These are phyloP conservation scores for Barnettozyma wickerhamii DNA, from an alignment of 805 yeast genomes.

Conservation along the genomic window DNA sequence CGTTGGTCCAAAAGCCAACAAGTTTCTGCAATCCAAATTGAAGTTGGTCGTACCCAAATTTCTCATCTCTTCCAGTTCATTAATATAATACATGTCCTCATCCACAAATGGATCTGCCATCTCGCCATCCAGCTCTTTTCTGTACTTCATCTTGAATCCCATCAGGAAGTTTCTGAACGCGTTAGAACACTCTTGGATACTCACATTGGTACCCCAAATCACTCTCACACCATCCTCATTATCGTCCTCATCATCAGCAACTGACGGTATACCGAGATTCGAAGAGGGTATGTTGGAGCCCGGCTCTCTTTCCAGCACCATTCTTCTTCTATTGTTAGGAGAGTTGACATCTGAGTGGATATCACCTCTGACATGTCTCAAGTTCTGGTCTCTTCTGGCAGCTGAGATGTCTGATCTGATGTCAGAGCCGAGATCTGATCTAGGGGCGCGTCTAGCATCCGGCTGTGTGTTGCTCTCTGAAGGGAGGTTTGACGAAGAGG, in stretches of 20 bases:
- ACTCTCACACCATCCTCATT: conserved; percentile 78
- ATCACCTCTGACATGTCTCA: conserved; percentile 68
- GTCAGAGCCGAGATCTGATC: conserved; percentile 33
- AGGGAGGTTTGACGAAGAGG: conserved; percentile 30
- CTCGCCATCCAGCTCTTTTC: conserved; percentile 44
- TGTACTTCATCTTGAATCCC: conserved; percentile 74
- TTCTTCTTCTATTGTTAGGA: conserved; percentile 57
- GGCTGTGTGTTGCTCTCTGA: conserved; percentile 23
- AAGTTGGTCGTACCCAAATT: conserved; percentile 76
- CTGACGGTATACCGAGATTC: conserved; percentile 17
- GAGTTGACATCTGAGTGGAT: conserved; percentile 68
- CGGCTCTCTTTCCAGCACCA: conserved; percentile 41
- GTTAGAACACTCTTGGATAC: conserved; percentile 81
- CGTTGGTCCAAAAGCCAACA: conserved; percentile 71
- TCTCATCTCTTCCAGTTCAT: conserved; percentile 68
- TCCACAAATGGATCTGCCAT: conserved; percentile 47
- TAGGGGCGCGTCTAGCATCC: conserved; percentile 15
- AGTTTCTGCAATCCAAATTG: conserved; percentile 78
- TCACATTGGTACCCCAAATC: conserved; percentile 98
- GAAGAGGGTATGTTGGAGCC: conserved; percentile 25
- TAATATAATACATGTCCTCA: conserved; percentile 69
- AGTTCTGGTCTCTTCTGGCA: conserved; percentile 39
- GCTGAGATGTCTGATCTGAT: conserved; percentile 40
- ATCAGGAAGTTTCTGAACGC: conserved; percentile 78
- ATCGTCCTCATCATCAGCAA: conserved; percentile 20